These are phyloP conservation scores for Dryadomyces quercivorus DNA, from an alignment of 2,329 filamentous ascomycete species.

Conservation along the genomic window DNA sequence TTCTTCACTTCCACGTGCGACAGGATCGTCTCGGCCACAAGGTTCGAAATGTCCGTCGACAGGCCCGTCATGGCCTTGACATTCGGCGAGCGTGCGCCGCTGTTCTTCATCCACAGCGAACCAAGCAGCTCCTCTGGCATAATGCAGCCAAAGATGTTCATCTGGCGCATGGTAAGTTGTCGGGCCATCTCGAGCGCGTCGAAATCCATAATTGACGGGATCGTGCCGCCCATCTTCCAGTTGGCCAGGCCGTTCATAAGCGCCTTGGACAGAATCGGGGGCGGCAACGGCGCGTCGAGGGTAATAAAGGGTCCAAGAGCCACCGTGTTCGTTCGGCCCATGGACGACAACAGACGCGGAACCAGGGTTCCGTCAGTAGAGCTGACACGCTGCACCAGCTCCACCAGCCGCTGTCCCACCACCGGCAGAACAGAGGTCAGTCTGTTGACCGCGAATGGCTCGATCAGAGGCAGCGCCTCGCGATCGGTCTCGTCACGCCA, in stretches of 20 bases:
- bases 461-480: constrained; percentile 62
- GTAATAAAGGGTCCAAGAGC: constrained; percentile 53
- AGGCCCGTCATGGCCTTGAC: constrained; percentile 89
- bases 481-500: constrained; percentile 78
- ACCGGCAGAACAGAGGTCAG: constrained; percentile 58
- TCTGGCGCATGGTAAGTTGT: constrained; percentile 87
- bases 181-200: constrained; percentile 83
- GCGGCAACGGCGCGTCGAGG: constrained; percentile 58
- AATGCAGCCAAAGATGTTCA: constrained; percentile 82
- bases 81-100: constrained; percentile 66
- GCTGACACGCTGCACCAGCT: constrained; percentile 68
- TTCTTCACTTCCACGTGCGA: constrained; percentile 85
- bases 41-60: constrained; percentile 82
- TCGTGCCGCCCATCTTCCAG: constrained; percentile 57
- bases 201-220: constrained; percentile 74
- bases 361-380: constrained; percentile 61
- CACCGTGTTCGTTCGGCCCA: constrained; percentile 76
- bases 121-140: constrained; percentile 83
- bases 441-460: constrained; percentile 65
- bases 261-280: constrained; percentile 59
- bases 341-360: constrained; percentile 70
- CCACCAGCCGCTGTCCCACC: constrained; percentile 68
- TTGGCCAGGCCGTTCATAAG: constrained; percentile 60
- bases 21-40: constrained; percentile 88
- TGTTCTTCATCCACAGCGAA: constrained; percentile 88